Evolutionary conservation across 176 grass and related monocot species (phyloP), one percentile per base, ranked within the genome.

Genomic region (Coix lacrymajobi): DNA sequence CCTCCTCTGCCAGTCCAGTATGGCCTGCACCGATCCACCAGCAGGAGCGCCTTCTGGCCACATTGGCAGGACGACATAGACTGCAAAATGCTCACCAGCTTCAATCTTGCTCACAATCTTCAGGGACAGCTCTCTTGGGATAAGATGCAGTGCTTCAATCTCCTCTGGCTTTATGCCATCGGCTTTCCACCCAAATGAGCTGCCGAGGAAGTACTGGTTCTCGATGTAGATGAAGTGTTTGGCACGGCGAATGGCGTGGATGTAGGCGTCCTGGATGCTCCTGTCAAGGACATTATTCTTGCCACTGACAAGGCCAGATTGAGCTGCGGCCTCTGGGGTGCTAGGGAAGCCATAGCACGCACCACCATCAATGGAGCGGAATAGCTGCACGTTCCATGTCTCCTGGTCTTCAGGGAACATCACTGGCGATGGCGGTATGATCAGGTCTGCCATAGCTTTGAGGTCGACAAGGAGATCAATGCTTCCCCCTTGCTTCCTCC

Each of bases 31-130:
- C 3, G 90, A 88, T 25, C 48, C 90, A 77, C 79, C 51, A 66
- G 87, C 92, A 75, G 95, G 95, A 81, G 84, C 62, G 25, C 95
- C 95, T 89, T 97, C 95, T 1, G 95, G 95, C 95, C 92, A 98
- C 95, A 98, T 93, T 43, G 95, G 95, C 17, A 95, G 81, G 73
- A 98, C 95, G 1, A 98, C 71, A n/a, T 98, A 98, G 28, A 90
- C 90, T 0, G 78, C 86, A 66, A 95, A 98, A 44, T 51, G 78
- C 57, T 98, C 95, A 43, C 88, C 92, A 9, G 95, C 92, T 79
- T 98, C 95, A 81, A 95, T 98, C 76, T 98, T 98, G 74, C 82
- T 98, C 19, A 98, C 88, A 79, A 98, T 91, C 82, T 98, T 98
- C 41, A 98, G 80, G 0, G 92, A 91, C 0, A 98, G 25, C 81